Base-by-base conservation (phyloP, 371 early-diverging fungal genomes). In the Circinella minor region DNA sequence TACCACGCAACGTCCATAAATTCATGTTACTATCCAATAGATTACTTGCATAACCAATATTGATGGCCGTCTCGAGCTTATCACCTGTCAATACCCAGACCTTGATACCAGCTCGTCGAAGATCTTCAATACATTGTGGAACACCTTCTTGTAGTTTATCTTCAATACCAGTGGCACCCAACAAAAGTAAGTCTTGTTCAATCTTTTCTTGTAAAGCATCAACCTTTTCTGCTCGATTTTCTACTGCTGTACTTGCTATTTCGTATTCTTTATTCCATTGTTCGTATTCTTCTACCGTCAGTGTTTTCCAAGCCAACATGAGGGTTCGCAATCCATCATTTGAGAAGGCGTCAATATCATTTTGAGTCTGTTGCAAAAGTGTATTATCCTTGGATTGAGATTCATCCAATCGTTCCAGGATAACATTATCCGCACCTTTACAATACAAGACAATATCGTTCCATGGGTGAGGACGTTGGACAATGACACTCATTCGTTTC, bases 51-150 rank as follows among this genome's bases (percentile, higher is more conserved):
- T 96, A 97, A 1, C 97, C 98, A 76, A 98, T 96, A 78, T 95
- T 96, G 82, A 97, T 96, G n/a, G 99, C 99, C 0, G 99, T 99
- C 80, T 99, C 99, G 80, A 97, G 81, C 82, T 99, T 99, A 81
- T 99, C 99, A 57, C 99, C 99, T 4, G 99, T 99, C 66, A 99
- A 79, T 39, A 99, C 99, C 99, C 99, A 99, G 46, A 99, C 89
- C 76, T 95, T 95, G 77, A 99, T 96, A 1, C 98, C 98, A 1
- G 98, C 97, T 36, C 91, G 85, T 14, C 91, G 84, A 7, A 99
- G 84, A 8, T 90, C 81, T 18, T 89, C 91, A 61, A 99, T 96
- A 39, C 94, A 86, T n/a, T 96, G 91, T 1, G 96, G 96, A 0
- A 98, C 99, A 36, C 95, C 92, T 55, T 97, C 97, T 79, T 99